Evolutionary conservation across 306 rosid genomes (phyloP), one percentile per base, ranked within the genome.

Genomic region (Herpetospermum pedunculosum): DNA sequence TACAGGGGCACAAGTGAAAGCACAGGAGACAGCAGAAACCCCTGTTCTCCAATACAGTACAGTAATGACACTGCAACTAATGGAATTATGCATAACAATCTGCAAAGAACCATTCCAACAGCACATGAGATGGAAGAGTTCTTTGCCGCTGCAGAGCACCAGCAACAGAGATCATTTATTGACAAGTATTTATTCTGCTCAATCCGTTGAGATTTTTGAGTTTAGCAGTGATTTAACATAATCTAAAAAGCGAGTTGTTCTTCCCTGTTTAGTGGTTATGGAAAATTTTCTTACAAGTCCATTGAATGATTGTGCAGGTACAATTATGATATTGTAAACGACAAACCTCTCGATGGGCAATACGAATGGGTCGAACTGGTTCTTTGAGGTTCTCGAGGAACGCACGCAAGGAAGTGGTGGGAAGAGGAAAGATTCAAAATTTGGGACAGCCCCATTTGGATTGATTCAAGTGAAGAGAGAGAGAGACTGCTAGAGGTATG

Each of bases 111-210:
- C 46, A 83, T 90, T 67, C 97, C 98, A 77, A 78, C 92, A 1
- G 76, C 90, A 41, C 74, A 59, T 28, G 98, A 93, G 79, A 82
- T 93, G 70, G 97, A 93, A 8, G 96, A 93, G 83, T 90, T 93
- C 82, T 92, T 92, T 75, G 77, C 85, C 73, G 54, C 44, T 47
- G 92, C 92, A 26, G 98, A 93, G 87, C 81, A 70, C 85, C 88
- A 86, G 79, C 98, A 90, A 76, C 98, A 87, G 68, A 76, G 78
- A 81, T 70, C 84, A 38, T 93, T 90, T 73, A 81, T 85, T 65
- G 90, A 93, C 55, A 90, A 90, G 98, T 58, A 58, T 15, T 58
- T 93, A 62, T 26, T 78, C 30, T 65, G 41, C 72, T 64, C 60
- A 52, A 28, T 43, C 14, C 43, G 0, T 34, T 62, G 0, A n/a